phyloP scores from a whole-genome alignment of 2,329 filamentous ascomycete genomes.

The Aquanectria penicillioides region DNA sequence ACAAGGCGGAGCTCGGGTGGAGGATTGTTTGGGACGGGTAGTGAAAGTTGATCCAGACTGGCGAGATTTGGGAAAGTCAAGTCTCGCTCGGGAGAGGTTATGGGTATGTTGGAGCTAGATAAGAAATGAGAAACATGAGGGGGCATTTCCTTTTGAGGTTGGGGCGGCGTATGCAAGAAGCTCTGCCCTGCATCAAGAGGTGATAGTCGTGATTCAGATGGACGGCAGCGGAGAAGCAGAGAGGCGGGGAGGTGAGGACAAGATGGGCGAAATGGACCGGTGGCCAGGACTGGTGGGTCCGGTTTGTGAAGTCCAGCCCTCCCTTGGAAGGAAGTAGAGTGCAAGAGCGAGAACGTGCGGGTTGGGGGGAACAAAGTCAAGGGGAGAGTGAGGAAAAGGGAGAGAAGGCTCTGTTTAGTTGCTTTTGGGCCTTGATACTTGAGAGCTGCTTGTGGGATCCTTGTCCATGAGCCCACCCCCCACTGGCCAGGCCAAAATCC shows the following conservation, averaged over 20 bases:
- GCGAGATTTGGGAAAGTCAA: constrained; percentile 42
- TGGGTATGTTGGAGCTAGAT: constrained; percentile 36
- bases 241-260: constrained; percentile 35
- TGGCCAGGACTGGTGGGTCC: constrained; percentile 34
- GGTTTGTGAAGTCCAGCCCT: constrained; percentile 37
- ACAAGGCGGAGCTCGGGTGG: constrained; percentile 27
- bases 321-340: constrained; percentile 25
- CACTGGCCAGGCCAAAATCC: constrained; percentile 34
- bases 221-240: constrained; percentile 22
- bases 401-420: constrained; percentile 33
- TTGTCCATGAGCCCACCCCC: constrained; percentile 39
- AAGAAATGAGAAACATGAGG: constrained; percentile 41
- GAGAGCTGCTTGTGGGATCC: constrained; percentile 35
- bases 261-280: constrained; percentile 29
- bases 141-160: constrained; percentile 48
- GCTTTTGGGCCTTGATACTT: constrained; percentile 41
- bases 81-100: constrained; percentile 40
- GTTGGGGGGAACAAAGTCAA: constrained; percentile 25
- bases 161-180: constrained; percentile 45
- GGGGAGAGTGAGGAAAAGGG: constrained; percentile 30
- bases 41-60: constrained; percentile 35
- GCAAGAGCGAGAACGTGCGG: constrained; percentile 19
- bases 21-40: constrained; percentile 35
- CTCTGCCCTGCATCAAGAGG: constrained; percentile 43
- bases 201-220: constrained; percentile 40